Conservation (phyloP, 192 early-diverging fungal species). For the Coemansia sp. region DNA sequence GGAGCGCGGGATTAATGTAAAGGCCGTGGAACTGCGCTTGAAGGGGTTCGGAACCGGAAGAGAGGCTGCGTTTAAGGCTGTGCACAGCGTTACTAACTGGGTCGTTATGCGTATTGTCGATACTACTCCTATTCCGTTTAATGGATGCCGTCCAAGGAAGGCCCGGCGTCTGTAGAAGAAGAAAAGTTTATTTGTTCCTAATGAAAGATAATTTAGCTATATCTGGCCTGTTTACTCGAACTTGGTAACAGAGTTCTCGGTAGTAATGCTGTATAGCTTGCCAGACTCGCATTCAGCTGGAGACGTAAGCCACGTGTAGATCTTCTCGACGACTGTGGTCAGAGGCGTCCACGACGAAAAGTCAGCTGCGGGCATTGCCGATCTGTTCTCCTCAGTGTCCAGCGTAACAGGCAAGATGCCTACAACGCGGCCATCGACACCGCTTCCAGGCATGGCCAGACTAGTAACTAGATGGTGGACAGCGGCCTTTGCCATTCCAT, state of each 20-base stretch:
- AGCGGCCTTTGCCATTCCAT: constrained; percentile 91
- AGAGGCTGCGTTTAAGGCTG: constrained; percentile 87
- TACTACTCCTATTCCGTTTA: constrained; percentile 87
- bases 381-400: constrained; percentile 90
- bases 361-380: constrained; percentile 82
- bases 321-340: constrained; percentile 58
- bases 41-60: constrained; percentile 91
- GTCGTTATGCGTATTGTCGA: constrained; percentile 75
- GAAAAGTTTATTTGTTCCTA: background rate
- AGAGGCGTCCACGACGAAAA: constrained; percentile 84
- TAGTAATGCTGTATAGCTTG: constrained; percentile 34
- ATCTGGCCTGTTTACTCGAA: constrained; percentile 6
- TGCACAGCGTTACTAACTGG: constrained; percentile 74
- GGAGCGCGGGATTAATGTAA: constrained; percentile 65
- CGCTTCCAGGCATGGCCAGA: constrained; percentile 64
- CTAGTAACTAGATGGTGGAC: constrained; percentile 87
- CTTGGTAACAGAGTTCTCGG: constrained; percentile 22
- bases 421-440: constrained; percentile 73
- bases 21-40: constrained; percentile 72
- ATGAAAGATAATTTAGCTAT: background rate
- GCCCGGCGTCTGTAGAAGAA: constrained; percentile 71
- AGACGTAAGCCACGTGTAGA: constrained; percentile 31
- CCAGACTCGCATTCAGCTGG: constrained; percentile 29
- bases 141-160: constrained; percentile 89
- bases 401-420: constrained; percentile 74